Base-by-base conservation (phyloP, 305 asterid species). In the Solanum aculeatissimum region DNA sequence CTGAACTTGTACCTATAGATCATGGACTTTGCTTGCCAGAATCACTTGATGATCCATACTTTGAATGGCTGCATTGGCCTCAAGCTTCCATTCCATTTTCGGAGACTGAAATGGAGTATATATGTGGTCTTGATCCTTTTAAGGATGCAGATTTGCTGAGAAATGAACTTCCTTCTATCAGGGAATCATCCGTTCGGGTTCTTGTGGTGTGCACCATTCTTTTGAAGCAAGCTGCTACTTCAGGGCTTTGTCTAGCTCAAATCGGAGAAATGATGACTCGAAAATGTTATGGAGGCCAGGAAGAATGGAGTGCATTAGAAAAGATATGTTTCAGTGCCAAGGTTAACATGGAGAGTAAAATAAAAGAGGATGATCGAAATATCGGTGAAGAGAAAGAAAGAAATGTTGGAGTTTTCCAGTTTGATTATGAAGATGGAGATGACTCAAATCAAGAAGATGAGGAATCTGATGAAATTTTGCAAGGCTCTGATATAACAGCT, bases 21-120 rank as follows among this genome's bases (percentile, higher is more conserved):
- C 98, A 95, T 84, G 98, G 98, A 32, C 93, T 92, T 87, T 95
- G 97, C 88, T 89, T 93, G 83, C 98, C 98, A 1, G 97, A 93
- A 85, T 89, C 94, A 10, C 95, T 95, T 14, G 97, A 93, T 47
- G 97, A 93, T 87, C 98, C 98, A 8, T 95, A 95, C 81, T 95
- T 95, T 12, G 98, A 95, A 88, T 93, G 98, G 97, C 86, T 93
- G 82, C 97, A 95, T 38, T 93, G 97, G 98, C 97, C 97, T 3
- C 97, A 93, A 89, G 95, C 98, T 15, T 85, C 93, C 5, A 85
- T 95, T 79, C 98, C 98, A 4, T 95, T 95, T 85, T 90, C 97
- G 14, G 96, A 93, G 82, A 62, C 91, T 43, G 98, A 95, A 85
- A 86, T 90, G 54, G 93, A 93, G 43, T 95, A 93, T 81, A 91